Conservation (phyloP, 108 stramenopile species). For the Pseudonitzschia delicatissima region DNA sequence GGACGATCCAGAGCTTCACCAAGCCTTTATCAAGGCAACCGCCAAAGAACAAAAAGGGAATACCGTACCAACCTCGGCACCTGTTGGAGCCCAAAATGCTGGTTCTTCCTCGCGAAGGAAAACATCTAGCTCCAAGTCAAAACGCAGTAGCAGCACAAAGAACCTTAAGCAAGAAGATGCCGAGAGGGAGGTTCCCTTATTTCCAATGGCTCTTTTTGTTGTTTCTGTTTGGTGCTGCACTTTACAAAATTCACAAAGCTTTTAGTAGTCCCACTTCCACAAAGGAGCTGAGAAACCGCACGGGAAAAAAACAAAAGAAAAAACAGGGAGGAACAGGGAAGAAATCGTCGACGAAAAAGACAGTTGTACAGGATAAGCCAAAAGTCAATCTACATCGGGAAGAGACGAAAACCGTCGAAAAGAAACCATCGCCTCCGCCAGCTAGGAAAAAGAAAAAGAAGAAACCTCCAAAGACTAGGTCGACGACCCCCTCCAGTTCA, state of each 20-base stretch:
- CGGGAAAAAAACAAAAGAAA: slow-evolving; percentile 3
- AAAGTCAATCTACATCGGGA: not conserved
- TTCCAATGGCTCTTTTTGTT: slow-evolving; percentile 41
- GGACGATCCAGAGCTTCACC: slow-evolving; percentile 40
- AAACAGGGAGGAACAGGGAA: slow-evolving; percentile 9
- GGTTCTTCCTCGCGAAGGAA: slow-evolving; percentile 7
- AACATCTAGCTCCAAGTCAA: not conserved
- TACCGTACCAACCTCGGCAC: not conserved
- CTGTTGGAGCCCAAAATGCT: not conserved
- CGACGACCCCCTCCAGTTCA: not conserved
- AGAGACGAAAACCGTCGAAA: not conserved
- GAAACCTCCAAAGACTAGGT: not conserved
- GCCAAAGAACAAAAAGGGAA: not conserved
- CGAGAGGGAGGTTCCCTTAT: slow-evolving; percentile 40
- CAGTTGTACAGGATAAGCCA: not conserved
- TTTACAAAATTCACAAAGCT: slow-evolving; percentile 35
- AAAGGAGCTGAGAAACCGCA: not conserved
- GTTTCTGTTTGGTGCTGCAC: slow-evolving; percentile 21
- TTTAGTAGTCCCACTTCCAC: not conserved
- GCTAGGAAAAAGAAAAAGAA: not conserved
- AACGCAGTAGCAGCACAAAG: not conserved
- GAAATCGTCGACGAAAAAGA: not conserved
- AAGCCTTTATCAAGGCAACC: slow-evolving; percentile 5
- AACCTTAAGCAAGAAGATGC: not conserved
- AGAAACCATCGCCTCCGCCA: not conserved